These are phyloP conservation scores for Ophiostoma sp. DNA, from an alignment of 2,329 filamentous ascomycete genomes.

Conservation along the genomic window DNA sequence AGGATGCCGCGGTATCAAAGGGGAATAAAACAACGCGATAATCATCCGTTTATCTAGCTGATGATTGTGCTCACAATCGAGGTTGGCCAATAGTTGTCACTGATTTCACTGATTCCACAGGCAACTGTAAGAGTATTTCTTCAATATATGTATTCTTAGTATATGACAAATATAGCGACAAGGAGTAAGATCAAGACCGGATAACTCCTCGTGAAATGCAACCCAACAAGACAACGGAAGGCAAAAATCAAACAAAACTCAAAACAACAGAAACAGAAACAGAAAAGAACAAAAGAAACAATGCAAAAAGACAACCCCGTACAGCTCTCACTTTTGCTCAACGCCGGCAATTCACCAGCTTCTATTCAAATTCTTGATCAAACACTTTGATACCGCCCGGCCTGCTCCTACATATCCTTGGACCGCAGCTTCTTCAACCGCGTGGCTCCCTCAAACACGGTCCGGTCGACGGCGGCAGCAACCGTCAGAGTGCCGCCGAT, in stretches of 20 bases:
- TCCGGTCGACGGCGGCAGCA: slow-evolving; percentile 85
- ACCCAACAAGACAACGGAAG: not conserved
- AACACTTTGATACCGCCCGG: not conserved
- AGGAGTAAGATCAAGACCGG: not conserved
- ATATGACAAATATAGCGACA: not conserved
- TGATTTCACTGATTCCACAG: no score
- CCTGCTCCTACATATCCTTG: slow-evolving; percentile 48
- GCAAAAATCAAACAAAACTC: not conserved
- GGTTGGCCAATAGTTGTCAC: no score
- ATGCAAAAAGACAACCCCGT: not conserved
- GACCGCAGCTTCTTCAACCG: slow-evolving; percentile 79
- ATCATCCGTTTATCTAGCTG: not conserved
- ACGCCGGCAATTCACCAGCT: not conserved
- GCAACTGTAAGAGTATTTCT: no score
- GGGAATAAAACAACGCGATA: not conserved
- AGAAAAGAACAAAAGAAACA: not conserved
- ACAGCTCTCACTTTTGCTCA: not conserved
- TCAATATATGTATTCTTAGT: not conserved
- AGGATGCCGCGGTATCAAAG: not conserved
- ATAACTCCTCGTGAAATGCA: slow-evolving; percentile 2
- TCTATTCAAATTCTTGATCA: not conserved
- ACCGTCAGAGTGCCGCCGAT: slow-evolving; percentile 94
- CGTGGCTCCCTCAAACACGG: slow-evolving; percentile 80
- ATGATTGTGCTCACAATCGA: no score
- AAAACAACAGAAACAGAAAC: not conserved